Evolutionary conservation across 768 basidiomycete genomes (phyloP), one percentile per base, ranked within the genome.

Genomic region (Polyporus arcularius): DNA sequence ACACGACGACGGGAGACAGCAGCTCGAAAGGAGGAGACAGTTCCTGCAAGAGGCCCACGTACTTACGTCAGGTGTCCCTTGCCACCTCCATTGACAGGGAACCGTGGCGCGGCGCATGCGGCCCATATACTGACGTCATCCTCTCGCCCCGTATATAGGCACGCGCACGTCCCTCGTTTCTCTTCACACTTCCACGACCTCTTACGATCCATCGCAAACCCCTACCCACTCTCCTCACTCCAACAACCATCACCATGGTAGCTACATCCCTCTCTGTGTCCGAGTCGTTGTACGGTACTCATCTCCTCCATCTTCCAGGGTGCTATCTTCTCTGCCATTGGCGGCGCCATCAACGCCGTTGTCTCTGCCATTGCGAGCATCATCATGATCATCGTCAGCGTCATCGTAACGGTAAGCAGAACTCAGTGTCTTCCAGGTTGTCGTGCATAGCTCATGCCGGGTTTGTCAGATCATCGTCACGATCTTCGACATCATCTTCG

Each of bases 311-410:
- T 63, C 21, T 26, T 26, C 21, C 21, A 87, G 87, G 86, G 85
- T 53, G 79, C 85, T 26, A 76, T 87, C 53, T 74, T 88, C 70
- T 88, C 86, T 68, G 80, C 87, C 28, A 89, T 90, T 46, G 87
- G 85, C 21, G 66, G 71, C 51, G 86, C 79, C 30, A 82, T 89
- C 59, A 82, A 82, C 56, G 75, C 83, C 52, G 70, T 90, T 60
- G 79, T 90, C 65, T 79, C 79, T 56, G 86, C 85, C 16, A 85
- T 89, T 51, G 86, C 86, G 14, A 67, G 64, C 55, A 75, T 89
- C 4, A 67, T 87, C 60, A 84, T 85, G 81, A 74, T 85, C 41
- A 86, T 89, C 59, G 77, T 89, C 48, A 66, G 77, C 60, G 84
- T 73, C 9, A 81, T 90, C 60, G 85, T 83, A 12, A 79, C 75